Base-by-base conservation (phyloP, 2,329 filamentous ascomycete species). In the Stagonosporopsis rhizophila region DNA sequence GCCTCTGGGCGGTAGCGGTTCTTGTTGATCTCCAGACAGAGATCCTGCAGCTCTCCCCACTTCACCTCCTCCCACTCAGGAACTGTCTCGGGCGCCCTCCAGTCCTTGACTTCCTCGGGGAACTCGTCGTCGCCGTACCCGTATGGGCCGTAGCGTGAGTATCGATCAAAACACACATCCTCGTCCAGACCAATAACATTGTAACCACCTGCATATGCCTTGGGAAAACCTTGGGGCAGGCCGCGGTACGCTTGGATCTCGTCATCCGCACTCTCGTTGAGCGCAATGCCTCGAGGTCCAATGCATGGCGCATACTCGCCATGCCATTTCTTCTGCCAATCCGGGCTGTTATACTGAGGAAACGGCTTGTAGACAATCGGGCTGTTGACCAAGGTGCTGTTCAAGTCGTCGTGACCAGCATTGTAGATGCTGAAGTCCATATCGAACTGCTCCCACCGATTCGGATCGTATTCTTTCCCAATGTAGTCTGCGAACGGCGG, bases 11-110 rank as follows among this genome's bases (percentile, higher is more conserved):
- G 65, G 58, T 69, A 95, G 19, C 91, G 85, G 34, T 83, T 83
- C 54, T 83, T 80, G 75, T 96, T 96, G 62, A 79, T 82, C 61
- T 83, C 75, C 1, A 87, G 72, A 68, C 91, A 95, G 25, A 83
- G 76, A 47, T 85, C 79, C 71, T 94, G 90, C 17, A 94, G 78
- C 28, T 83, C 76, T 14, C 88, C 88, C 91, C 91, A 95, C 60
- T 85, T 82, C 28, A 92, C 83, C 23, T 80, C 78, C 25, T 84
- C 79, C 87, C 89, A 92, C 20, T 86, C 78, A 7, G 85, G 74
- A 2, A 72, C 65, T 11, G 60, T 62, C 44, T 68, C 28, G 57
- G 71, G 56, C 73, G 75, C 59, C 44, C 71, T 71, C 78, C 78
- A 80, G 39, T 75, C 62, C 19, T 69, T 64, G 39, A 81, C 76